phyloP scores from a whole-genome alignment of 257 asterid species.

The Datura wrightii region DNA sequence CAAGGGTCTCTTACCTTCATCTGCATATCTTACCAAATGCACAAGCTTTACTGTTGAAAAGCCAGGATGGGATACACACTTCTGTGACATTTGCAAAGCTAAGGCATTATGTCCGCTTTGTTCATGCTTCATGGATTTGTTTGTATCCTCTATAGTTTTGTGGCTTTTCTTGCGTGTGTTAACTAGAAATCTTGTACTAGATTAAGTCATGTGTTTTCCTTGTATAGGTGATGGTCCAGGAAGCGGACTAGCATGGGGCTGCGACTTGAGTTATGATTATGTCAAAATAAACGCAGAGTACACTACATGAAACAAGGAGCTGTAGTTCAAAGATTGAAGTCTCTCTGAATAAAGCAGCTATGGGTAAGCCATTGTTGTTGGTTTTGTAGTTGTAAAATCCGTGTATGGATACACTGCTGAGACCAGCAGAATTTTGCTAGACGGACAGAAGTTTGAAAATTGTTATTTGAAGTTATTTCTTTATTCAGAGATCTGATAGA shows the following conservation, averaged over 20 bases:
- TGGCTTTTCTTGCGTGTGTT: not conserved
- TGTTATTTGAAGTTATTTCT: not conserved
- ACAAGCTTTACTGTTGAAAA: not conserved
- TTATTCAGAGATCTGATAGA: not conserved
- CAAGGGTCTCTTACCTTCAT: not conserved
- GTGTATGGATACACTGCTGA: conserved; percentile 16
- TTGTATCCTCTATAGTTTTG: not conserved
- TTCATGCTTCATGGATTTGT: not conserved
- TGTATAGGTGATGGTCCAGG: conserved; percentile 79
- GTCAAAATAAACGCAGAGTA: conserved; percentile 93
- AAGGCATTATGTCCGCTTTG: not conserved
- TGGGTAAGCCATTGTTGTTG: not conserved
- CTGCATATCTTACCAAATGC: not conserved
- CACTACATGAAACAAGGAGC: conserved; percentile 47
- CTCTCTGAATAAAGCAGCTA: not conserved
- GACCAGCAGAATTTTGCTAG: conserved; percentile 7
- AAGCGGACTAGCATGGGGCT: conserved; percentile 91
- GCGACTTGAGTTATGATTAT: conserved; percentile 92
- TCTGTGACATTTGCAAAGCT: not conserved
- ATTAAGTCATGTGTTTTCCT: not conserved
- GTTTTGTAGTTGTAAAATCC: not conserved
- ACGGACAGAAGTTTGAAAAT: not conserved
- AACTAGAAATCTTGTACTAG: not conserved
- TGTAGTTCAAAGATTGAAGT: not conserved
- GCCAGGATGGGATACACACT: not conserved